Evolutionary conservation across 1,139 yeast species (phyloP).

Genomic region (Nematodospora anomalae): DNA sequence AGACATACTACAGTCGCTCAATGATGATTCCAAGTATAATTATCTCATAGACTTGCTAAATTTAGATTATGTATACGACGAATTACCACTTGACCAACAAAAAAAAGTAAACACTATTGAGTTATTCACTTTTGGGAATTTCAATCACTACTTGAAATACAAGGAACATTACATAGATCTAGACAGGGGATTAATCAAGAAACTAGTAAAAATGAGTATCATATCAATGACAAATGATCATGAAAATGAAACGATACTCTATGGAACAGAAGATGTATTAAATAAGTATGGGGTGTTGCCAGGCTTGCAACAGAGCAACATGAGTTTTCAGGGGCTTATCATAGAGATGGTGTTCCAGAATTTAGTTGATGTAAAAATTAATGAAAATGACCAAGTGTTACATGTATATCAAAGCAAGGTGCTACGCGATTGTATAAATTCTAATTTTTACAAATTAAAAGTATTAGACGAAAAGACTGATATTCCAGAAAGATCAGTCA

Average conservation of each 20-base stretch:
- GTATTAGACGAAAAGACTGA: conserved; percentile 25
- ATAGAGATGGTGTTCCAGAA: conserved; percentile 30
- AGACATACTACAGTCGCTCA: conserved; percentile 6
- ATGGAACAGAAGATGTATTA: conserved; percentile 1
- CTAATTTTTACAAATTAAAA: conserved; percentile 19
- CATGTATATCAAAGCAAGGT: conserved; percentile 19
- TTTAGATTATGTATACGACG: background rate
- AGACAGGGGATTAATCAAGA: conserved; percentile 17
- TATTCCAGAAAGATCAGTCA: conserved; percentile 21
- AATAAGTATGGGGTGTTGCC: conserved; percentile 18
- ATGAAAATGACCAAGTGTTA: conserved; percentile 24
- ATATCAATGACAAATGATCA: conserved; percentile 25
- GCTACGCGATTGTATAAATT: conserved; percentile 35
- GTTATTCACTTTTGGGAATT: conserved; percentile 40
- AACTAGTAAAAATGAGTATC: conserved; percentile 31
- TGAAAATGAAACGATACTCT: conserved; percentile 23
- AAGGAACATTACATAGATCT: conserved; percentile 18
- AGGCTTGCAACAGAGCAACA: conserved; percentile 2
- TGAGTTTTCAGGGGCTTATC: conserved; percentile 12
- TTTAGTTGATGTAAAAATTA: conserved; percentile 28
- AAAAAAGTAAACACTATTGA: conserved; percentile 27
- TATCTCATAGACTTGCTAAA: conserved; percentile 12
- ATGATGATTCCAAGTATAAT: conserved; percentile 7
- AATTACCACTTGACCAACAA: conserved; percentile 1
- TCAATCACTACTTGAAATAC: conserved; percentile 26